phyloP scores from a whole-genome alignment of 306 rosid genomes.

The Vachellia collinsii region DNA sequence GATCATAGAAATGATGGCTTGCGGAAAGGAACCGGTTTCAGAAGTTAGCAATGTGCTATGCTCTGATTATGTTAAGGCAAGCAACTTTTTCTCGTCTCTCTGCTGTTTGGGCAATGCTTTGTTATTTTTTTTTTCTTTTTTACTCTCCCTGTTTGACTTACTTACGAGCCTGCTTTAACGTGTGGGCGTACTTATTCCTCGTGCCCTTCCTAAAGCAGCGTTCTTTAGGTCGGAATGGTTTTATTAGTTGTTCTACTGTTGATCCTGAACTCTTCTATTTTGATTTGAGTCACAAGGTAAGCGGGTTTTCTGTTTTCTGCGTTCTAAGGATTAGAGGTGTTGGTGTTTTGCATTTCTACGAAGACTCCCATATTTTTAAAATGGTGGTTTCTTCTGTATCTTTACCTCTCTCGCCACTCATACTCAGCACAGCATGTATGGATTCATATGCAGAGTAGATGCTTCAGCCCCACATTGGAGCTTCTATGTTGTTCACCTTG shows the following conservation, averaged over 20 bases:
- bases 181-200: slow-evolving; percentile 16
- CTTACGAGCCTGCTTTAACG: not conserved
- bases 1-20: slow-evolving; percentile 50
- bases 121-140: not conserved
- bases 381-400: slow-evolving; percentile 3
- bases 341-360: slow-evolving; percentile 17
- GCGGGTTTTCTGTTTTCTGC: slow-evolving; percentile 13
- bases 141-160: not conserved
- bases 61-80: slow-evolving; percentile 59
- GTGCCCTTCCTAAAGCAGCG: not conserved
- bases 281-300: not conserved
- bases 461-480: slow-evolving; percentile 55
- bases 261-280: slow-evolving; percentile 12
- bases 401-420: not conserved
- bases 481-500: slow-evolving; percentile 66
- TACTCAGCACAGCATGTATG: not conserved
- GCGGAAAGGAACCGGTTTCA: slow-evolving; percentile 6
- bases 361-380: slow-evolving; percentile 21
- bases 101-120: not conserved
- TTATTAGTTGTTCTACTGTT: slow-evolving; percentile 12
- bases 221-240: slow-evolving; percentile 26
- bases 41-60: slow-evolving; percentile 56
- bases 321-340: slow-evolving; percentile 14
- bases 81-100: not conserved
- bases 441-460: slow-evolving; percentile 49